Evolutionary conservation across 2,329 filamentous ascomycete genomes (phyloP).

Genomic region (Ophiocordyceps australis): DNA sequence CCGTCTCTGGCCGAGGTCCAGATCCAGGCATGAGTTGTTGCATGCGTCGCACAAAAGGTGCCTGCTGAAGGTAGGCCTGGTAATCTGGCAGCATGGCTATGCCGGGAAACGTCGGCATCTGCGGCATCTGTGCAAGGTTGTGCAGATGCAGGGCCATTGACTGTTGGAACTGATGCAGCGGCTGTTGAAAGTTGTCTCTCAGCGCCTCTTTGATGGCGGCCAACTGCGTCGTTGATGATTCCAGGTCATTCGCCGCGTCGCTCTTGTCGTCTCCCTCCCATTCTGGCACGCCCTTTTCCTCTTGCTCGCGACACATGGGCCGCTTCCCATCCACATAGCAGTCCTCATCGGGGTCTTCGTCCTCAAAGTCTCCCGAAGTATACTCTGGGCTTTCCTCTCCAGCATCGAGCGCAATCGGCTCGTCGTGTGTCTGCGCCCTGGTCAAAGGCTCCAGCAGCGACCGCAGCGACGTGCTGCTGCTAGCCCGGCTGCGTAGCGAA

Average conservation of each 20-base stretch:
- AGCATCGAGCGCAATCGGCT: constrained; percentile 20
- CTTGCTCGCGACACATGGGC: too few species aligned
- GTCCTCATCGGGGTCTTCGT: constrained; percentile 20
- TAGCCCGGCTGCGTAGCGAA: constrained; percentile 40
- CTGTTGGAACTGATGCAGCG: constrained; percentile 63
- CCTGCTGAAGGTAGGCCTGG: constrained; percentile 42
- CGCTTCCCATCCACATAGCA: constrained; percentile 17
- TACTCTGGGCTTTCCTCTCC: constrained; percentile 25
- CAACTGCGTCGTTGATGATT: constrained; percentile 40
- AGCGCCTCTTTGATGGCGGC: constrained; percentile 55
- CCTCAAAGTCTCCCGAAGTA: constrained; percentile 23
- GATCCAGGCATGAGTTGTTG: constrained; percentile 53
- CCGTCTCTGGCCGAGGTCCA: constrained; percentile 27
- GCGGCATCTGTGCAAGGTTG: constrained; percentile 39
- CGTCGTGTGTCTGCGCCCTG: constrained; percentile 12
- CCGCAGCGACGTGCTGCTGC: constrained; percentile 47
- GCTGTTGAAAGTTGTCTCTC: constrained; percentile 56
- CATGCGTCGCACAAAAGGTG: constrained; percentile 51
- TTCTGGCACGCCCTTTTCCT: too few species aligned
- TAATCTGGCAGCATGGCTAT: constrained; percentile 53
- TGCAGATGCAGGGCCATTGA: constrained; percentile 48
- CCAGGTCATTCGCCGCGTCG: constrained; percentile 13
- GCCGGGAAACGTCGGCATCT: constrained; percentile 31
- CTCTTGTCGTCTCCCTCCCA: constrained; percentile 19
- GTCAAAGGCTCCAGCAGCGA: constrained; percentile 45